phyloP scores from a whole-genome alignment of 2,329 filamentous ascomycete species.

The Colletotrichum sidae region DNA sequence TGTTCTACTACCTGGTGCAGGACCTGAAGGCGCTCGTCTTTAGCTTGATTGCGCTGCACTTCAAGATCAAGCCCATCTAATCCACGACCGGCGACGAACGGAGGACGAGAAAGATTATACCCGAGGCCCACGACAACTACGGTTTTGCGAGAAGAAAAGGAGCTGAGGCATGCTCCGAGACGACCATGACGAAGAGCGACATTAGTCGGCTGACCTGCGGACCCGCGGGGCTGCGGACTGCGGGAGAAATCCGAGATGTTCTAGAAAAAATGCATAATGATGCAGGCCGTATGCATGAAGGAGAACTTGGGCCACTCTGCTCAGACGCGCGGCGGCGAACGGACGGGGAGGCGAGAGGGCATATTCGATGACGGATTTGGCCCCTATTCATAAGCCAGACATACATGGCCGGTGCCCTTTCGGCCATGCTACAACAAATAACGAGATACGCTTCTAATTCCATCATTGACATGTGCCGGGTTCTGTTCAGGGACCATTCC shows the following conservation, averaged over 20 bases:
- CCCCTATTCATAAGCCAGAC: conserved; percentile 23
- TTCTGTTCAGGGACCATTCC: background rate
- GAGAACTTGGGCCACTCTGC: conserved; percentile 31
- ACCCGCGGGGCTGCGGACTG: conserved; percentile 16
- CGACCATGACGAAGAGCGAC: conserved; percentile 28
- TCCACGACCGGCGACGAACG: conserved; percentile 7
- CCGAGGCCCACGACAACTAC: conserved; percentile 22
- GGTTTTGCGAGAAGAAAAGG: background rate
- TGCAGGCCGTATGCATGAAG: conserved; percentile 27
- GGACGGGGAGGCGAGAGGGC: conserved; percentile 20
- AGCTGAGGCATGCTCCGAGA: conserved; percentile 11
- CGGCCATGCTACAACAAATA: conserved; percentile 8
- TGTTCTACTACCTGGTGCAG: conserved; percentile 99
- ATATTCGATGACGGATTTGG: conserved; percentile 6
- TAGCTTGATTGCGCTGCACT: conserved; percentile 94
- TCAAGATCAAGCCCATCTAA: conserved; percentile 90
- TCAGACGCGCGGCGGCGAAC: conserved; percentile 32
- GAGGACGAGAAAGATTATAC: conserved; percentile 41
- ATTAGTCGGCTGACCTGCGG: conserved; percentile 2
- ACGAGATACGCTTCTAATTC: conserved; percentile 21
- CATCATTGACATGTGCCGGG: conserved; percentile 6
- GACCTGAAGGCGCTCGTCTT: conserved; percentile 97
- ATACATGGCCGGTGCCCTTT: conserved; percentile 1
- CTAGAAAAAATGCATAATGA: conserved; percentile 27
- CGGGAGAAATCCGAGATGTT: conserved; percentile 20